Evolutionary conservation across 2,329 filamentous ascomycete species (phyloP), one percentile per base, ranked within the genome.

Genomic region (Nemania sp.): DNA sequence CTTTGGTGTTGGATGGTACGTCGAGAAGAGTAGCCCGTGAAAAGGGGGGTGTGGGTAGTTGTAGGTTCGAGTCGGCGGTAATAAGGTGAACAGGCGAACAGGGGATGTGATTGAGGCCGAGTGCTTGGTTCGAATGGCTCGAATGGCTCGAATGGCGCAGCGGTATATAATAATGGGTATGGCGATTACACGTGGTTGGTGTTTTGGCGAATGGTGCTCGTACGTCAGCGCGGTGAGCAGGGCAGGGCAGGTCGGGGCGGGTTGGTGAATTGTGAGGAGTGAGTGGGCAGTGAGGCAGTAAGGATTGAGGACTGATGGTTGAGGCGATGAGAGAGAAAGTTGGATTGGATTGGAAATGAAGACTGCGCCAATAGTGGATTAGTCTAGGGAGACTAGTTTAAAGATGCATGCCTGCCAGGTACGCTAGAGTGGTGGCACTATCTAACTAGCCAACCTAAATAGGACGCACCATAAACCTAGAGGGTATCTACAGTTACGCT

Each of bases 281-380:
- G 49, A 64, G 47, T 52, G n/a, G 20, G 35, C 35, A 58, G 32
- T 41, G 29, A 38, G n/a, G n/a, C n/a, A n/a, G n/a, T n/a, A n/a
- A n/a, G n/a, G n/a, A n/a, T n/a, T n/a, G n/a, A n/a, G n/a, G n/a
- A n/a, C n/a, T n/a, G n/a, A n/a, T n/a, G n/a, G n/a, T n/a, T n/a
- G n/a, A n/a, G 35, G 7, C 13, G 35, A 26, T n/a, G 8, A 22
- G 64, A 27, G 53, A 59, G 64, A 64, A 55, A 58, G 60, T 62
- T 69, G n/a, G n/a, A n/a, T n/a, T n/a, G n/a, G n/a, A n/a, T n/a
- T n/a, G 67, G 67, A 69, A 69, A 69, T 69, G 67, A 67, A 67
- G 43, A 45, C 67, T 45, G 55, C 63, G 35, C 55, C 35, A 53
- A 69, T 60, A 64, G 56, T 59, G 54, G 59, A 49, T 62, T 67